A percentile compares a stretch with the other conserved stretches of the same genome.
Evolutionary conservation across 352 stramenopile genomes (phyloP).

Genomic region (Ophiocytium majus): DNA sequence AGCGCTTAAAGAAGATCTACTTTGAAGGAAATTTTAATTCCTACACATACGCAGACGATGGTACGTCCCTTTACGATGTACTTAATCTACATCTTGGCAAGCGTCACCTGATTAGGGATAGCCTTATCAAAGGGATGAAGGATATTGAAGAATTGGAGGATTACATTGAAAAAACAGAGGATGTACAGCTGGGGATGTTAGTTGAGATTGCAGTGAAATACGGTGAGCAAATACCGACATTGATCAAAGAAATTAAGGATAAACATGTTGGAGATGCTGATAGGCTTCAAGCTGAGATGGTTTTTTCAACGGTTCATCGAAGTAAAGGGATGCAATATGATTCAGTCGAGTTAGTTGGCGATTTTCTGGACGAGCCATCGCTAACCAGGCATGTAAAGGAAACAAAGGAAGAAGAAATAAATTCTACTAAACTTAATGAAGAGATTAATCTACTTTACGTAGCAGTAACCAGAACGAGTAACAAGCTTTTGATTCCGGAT

Average conservation of each 20-base stretch:
- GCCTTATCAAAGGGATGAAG: slow-evolving; percentile 18
- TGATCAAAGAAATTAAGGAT: slow-evolving; percentile 26
- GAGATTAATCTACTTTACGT: slow-evolving; percentile 27
- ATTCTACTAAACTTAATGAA: slow-evolving; percentile 25
- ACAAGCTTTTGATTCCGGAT: not conserved
- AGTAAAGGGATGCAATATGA: slow-evolving; percentile 23
- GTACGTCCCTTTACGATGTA: slow-evolving; percentile 19
- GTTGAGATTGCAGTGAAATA: slow-evolving; percentile 27
- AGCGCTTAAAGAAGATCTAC: not conserved
- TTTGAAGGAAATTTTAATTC: slow-evolving; percentile 24
- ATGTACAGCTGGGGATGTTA: slow-evolving; percentile 13
- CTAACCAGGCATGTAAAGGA: not conserved
- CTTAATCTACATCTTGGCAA: slow-evolving; percentile 19
- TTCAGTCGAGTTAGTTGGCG: not conserved
- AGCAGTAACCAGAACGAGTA: slow-evolving; percentile 12
- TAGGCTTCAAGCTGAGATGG: slow-evolving; percentile 17
- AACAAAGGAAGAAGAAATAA: slow-evolving; percentile 25
- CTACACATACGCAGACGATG: slow-evolving; percentile 15
- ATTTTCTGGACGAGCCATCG: not conserved
- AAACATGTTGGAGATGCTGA: slow-evolving; percentile 24
- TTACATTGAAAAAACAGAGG: slow-evolving; percentile 9
- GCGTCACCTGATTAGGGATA: slow-evolving; percentile 9
- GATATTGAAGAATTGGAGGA: slow-evolving; percentile 27
- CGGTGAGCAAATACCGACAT: slow-evolving; percentile 15
- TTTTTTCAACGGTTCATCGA: slow-evolving; percentile 24